Conservation (phyloP, 192 early-diverging fungal species). For the Paraglomus brasilianum region DNA sequence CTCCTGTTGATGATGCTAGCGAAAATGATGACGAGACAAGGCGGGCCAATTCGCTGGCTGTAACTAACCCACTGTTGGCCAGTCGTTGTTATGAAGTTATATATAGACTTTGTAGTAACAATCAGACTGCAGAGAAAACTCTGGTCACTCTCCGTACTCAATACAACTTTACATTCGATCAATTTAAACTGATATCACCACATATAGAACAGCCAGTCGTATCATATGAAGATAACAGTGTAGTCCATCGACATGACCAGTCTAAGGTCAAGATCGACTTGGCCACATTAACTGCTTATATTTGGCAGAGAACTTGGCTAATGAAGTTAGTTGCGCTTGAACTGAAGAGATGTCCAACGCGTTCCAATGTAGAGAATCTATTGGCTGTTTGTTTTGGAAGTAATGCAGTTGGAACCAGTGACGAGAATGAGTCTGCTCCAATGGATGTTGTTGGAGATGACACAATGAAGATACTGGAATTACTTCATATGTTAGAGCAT, state of each 20-base stretch:
- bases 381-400: constrained; percentile 44
- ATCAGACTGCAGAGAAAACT: constrained; percentile 63
- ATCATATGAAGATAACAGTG: constrained; percentile 31
- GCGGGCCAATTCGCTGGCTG: constrained; percentile 48
- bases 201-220: constrained; percentile 30
- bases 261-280: constrained; percentile 34
- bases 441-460: constrained; percentile 36
- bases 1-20: constrained; percentile 40
- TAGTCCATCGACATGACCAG: constrained; percentile 29
- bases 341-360: constrained; percentile 56
- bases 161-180: constrained; percentile 75
- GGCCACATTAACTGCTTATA: constrained; percentile 47
- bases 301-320: constrained; percentile 90
- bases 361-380: constrained; percentile 45
- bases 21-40: constrained; percentile 38
- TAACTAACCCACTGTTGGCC: constrained; percentile 73
- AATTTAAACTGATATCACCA: constrained; percentile 50
- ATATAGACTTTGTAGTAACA: constrained; percentile 74
- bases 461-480: constrained; percentile 64
- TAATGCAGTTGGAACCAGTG: constrained; percentile 39
- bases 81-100: constrained; percentile 90
- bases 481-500: constrained; percentile 71
- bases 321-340: constrained; percentile 86
- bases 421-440: constrained; percentile 31
- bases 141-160: constrained; percentile 77